Base-by-base conservation (phyloP, 306 rosid genomes). In the Pyrus pyrifolia region DNA sequence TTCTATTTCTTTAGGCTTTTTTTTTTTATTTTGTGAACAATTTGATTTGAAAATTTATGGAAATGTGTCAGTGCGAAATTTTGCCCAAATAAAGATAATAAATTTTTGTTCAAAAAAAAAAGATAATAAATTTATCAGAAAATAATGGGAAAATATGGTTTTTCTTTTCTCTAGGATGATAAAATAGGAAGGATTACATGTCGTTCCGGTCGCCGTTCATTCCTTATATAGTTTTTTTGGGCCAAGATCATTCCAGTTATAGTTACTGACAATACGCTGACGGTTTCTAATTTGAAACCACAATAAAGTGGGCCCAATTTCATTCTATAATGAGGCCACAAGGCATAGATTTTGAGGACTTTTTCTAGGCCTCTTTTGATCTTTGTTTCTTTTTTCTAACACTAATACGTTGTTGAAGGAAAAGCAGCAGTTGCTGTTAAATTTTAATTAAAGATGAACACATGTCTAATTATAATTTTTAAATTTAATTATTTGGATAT, bases 201-300 rank as follows among this genome's bases (percentile, higher is more conserved):
- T 46, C 82, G 38, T 35, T 18, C 29, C 46, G 22, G n/a, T 72
- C 49, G 65, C 75, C 75, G 49, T 79, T 33, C 80, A 62, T 30
- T 76, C 65, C 71, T 68, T 73, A 12, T 73, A 67, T 85, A 67
- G 40, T 15, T 17, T 44, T 70, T 62, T 68, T 59, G 76, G 66
- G 73, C 22, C 44, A 73, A 76, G 57, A 68, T 30, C 25, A 21
- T 22, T n/a, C 68, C 29, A 45, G 22, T 31, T 21, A 5, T 4
- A 61, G 67, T 25, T 23, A 3, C 6, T 27, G 33, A 25, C 30
- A 13, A 61, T 35, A 35, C 40, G 40, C 8, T 6, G 63, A 29
- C 67, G 21, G 2, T 49, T 61, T 27, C 40, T 35, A 35, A 27
- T 68, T 68, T 49, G 30, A 62, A 30, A 51, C 52, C 73, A 59